Evolutionary conservation across 1,284 basidiomycete genomes (phyloP).

Genomic region (Cutaneotrichosporon sp.): DNA sequence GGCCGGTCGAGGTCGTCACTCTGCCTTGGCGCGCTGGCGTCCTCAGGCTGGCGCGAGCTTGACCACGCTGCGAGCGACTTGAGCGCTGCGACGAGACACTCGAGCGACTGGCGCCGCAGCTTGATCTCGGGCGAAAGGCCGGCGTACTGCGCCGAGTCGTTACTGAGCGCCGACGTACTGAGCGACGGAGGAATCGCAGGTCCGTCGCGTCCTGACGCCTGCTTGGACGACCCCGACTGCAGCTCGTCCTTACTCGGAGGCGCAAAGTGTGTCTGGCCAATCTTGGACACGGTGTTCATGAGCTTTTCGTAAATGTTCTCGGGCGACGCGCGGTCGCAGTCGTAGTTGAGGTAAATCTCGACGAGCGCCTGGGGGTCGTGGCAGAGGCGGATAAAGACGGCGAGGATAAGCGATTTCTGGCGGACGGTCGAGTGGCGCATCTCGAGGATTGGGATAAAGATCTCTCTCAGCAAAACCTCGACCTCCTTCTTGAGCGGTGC

Average conservation of each 20-base stretch:
- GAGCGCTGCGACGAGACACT: constrained; percentile 79
- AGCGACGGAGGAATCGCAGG: constrained; percentile 57
- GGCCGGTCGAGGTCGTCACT: constrained; percentile 24
- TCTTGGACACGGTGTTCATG: constrained; percentile 90
- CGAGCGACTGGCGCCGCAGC: constrained; percentile 78
- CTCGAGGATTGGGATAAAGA: constrained; percentile 97
- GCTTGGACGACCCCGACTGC: constrained; percentile 23
- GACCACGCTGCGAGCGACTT: constrained; percentile 88
- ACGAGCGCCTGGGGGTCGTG: constrained; percentile 94
- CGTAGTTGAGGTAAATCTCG: constrained; percentile 96
- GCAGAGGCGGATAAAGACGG: constrained; percentile 76
- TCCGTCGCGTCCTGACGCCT: constrained; percentile 38
- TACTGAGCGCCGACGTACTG: constrained; percentile 60
- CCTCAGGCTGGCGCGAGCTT: constrained; percentile 46
- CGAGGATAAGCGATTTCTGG: constrained; percentile 85
- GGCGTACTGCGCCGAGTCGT: constrained; percentile 53
- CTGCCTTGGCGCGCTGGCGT: constrained; percentile 13
- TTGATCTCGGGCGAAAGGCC: constrained; percentile 71
- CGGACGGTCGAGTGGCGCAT: constrained; percentile 94
- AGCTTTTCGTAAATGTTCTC: constrained; percentile 96
- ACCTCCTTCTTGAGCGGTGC: constrained; percentile 99
- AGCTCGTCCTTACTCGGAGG: constrained; percentile 49
- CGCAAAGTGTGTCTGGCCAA: constrained; percentile 66
- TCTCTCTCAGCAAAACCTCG: constrained; percentile 95
- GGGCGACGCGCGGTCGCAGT: constrained; percentile 83